These are phyloP conservation scores for Rhynchosporium graminicola DNA, from an alignment of 2,329 filamentous ascomycete species.

Conservation along the genomic window DNA sequence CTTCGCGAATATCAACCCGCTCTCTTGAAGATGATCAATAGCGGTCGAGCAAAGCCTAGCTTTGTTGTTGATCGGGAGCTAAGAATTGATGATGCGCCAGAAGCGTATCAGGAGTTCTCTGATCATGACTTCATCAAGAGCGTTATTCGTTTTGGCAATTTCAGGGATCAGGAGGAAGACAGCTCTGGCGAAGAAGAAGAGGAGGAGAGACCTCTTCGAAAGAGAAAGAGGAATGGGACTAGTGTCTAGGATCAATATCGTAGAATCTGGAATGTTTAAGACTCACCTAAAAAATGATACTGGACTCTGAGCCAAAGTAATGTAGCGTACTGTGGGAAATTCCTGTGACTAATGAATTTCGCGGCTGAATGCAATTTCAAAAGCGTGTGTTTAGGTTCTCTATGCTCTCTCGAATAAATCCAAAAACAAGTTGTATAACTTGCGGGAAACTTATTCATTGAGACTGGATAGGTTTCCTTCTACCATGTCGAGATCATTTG, in stretches of 20 bases:
- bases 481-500: too few relatives aligned
- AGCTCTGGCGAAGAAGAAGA: not conserved
- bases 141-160: slow-evolving; percentile 3
- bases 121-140: slow-evolving; percentile 11
- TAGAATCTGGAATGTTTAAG: too few relatives aligned
- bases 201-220: not conserved
- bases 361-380: too few relatives aligned
- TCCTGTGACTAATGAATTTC: too few relatives aligned
- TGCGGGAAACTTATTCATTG: too few relatives aligned
- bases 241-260: not conserved
- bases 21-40: not conserved
- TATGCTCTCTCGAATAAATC: too few relatives aligned
- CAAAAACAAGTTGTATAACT: too few relatives aligned
- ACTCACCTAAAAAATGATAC: too few relatives aligned
- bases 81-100: slow-evolving; percentile 1
- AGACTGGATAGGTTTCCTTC: too few relatives aligned
- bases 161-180: not conserved
- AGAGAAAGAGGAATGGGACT: slow-evolving; percentile 1
- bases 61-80: slow-evolving; percentile 7
- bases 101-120: slow-evolving; percentile 11
- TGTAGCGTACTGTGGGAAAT: too few relatives aligned
- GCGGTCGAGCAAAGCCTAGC: slow-evolving; percentile 7
- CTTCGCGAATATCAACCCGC: slow-evolving; percentile 4
- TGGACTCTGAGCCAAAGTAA: too few relatives aligned
- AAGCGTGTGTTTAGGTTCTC: too few relatives aligned